Evolutionary conservation across 805 yeast species (phyloP).

Genomic region (Wickerhamiella bombiphila): DNA sequence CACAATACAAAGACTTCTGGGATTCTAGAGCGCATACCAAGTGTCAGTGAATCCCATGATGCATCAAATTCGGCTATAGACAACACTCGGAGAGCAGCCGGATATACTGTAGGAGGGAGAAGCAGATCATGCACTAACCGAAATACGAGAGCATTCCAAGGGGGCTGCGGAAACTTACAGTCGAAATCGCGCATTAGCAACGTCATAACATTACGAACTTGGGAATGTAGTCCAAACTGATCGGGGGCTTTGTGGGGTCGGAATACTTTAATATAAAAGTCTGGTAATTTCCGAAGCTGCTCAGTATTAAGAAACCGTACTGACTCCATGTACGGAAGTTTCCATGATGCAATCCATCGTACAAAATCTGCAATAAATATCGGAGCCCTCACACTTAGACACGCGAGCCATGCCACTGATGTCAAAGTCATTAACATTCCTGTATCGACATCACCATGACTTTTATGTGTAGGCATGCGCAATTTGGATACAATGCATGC

Average conservation of each 20-base stretch:
- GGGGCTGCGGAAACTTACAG: constrained; percentile 11
- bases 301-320: constrained; percentile 6
- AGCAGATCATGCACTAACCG: constrained; percentile 30
- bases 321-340: constrained; percentile 22
- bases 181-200: background rate
- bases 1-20: constrained; percentile 10
- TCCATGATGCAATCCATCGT: constrained; percentile 18
- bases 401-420: constrained; percentile 21
- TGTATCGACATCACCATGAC: too few species aligned
- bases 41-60: too few species aligned
- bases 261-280: constrained; percentile 1
- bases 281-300: constrained; percentile 5
- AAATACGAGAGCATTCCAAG: constrained; percentile 30
- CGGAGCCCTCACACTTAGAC: constrained; percentile 16
- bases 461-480: background rate
- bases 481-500: background rate
- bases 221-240: background rate
- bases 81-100: constrained; percentile 23
- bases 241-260: background rate
- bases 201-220: background rate
- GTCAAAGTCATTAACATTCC: background rate
- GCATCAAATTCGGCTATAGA: background rate
- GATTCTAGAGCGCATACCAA: background rate
- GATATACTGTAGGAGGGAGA: constrained; percentile 37
- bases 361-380: constrained; percentile 18